A percentile compares a stretch with the other conserved stretches of the same genome.
phyloP scores from a whole-genome alignment of 2,329 filamentous ascomycete genomes.

The Diaporthe humulicola region DNA sequence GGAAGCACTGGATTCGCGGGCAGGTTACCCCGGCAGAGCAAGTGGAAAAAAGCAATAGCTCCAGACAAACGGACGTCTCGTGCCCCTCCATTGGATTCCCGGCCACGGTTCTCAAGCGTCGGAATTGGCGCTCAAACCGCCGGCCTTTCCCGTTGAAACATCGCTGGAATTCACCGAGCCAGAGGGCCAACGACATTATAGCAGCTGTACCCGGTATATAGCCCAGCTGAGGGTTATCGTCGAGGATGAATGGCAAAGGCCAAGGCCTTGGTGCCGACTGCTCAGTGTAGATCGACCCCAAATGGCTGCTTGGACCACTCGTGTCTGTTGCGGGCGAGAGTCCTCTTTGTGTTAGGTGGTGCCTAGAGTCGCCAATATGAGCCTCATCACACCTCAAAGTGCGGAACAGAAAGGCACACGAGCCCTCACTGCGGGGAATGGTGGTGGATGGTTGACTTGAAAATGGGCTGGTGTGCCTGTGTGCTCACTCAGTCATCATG shows the following conservation, averaged over 20 bases:
- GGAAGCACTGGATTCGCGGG: conserved; percentile 23
- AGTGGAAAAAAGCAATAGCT: conserved; percentile 14
- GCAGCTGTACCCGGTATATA: conserved; percentile 5
- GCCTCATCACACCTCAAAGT: conserved; percentile 9
- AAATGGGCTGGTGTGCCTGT: neutral
- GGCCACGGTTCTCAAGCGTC: neutral
- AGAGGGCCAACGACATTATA: conserved; percentile 27
- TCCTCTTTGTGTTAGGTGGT: neutral
- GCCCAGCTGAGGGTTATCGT: neutral
- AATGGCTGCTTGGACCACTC: neutral
- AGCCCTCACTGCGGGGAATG: neutral
- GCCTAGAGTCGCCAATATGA: neutral
- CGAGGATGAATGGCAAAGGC: neutral
- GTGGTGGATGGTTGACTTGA: conserved; percentile 35
- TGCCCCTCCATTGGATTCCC: neutral
- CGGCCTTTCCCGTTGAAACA: conserved; percentile 31
- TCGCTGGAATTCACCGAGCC: conserved; percentile 9
- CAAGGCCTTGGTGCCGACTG: neutral
- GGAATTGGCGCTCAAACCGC: conserved; percentile 38
- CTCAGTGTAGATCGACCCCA: neutral
- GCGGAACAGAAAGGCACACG: conserved; percentile 20
- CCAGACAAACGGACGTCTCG: conserved; percentile 2
- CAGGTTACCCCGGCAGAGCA: conserved; percentile 21
- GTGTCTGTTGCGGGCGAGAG: neutral
- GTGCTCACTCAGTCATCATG: conserved; percentile 14